These are phyloP conservation scores for Magnusiomyces paraingens DNA, from an alignment of 1,139 yeast species.

Conservation along the genomic window DNA sequence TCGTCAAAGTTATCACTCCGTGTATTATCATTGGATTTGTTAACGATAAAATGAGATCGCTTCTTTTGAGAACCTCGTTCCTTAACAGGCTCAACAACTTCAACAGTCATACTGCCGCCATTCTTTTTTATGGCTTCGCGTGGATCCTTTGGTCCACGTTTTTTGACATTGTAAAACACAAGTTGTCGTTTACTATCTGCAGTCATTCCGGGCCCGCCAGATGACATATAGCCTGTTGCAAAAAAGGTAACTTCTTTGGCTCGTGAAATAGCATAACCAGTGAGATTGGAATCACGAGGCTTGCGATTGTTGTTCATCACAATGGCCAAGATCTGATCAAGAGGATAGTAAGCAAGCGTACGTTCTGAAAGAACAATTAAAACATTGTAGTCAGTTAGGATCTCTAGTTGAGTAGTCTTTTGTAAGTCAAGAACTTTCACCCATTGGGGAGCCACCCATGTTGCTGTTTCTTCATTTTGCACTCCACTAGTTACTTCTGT, in stretches of 20 bases:
- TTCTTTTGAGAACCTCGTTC: slow-evolving; percentile 36
- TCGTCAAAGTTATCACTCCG: neutral
- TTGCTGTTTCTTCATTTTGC: slow-evolving; percentile 1
- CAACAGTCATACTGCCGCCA: slow-evolving; percentile 25
- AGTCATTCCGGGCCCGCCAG: slow-evolving; percentile 7
- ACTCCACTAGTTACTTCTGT: neutral
- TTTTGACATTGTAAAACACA: slow-evolving; percentile 37
- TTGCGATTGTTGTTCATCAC: slow-evolving; percentile 9
- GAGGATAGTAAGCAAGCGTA: slow-evolving; percentile 53
- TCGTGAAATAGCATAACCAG: slow-evolving; percentile 15
- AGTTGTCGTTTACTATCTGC: slow-evolving; percentile 37
- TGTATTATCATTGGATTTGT: neutral
- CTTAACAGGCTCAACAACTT: slow-evolving; percentile 43
- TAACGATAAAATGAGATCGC: slow-evolving; percentile 24
- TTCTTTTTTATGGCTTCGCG: slow-evolving; percentile 17
- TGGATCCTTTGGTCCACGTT: slow-evolving; percentile 23
- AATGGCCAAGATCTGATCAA: slow-evolving; percentile 36
- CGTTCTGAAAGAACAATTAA: slow-evolving; percentile 55
- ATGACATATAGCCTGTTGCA: slow-evolving; percentile 12
- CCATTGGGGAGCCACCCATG: slow-evolving; percentile 41
- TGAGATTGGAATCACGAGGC: slow-evolving; percentile 10
- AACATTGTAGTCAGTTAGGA: slow-evolving; percentile 51
- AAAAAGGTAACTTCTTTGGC: slow-evolving; percentile 13
- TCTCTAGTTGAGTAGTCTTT: slow-evolving; percentile 55
- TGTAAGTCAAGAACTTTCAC: slow-evolving; percentile 48